These are phyloP conservation scores for Pelargonium australe DNA, from an alignment of 441 rosid genomes.

Conservation along the genomic window DNA sequence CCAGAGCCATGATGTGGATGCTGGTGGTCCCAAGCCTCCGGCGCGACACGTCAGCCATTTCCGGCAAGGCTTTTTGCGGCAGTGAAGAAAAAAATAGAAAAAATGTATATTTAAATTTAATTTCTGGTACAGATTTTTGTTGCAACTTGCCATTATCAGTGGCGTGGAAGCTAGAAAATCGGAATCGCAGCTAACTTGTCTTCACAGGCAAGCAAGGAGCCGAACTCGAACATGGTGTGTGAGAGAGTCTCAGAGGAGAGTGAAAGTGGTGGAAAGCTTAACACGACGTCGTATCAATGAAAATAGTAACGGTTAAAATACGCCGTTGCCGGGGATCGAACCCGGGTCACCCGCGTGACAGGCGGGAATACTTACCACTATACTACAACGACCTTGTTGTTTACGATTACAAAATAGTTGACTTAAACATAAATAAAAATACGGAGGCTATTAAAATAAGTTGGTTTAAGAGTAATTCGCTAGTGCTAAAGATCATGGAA, in stretches of 20 bases:
- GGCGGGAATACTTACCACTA: slow-evolving; percentile 89
- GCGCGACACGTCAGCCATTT: slow-evolving; percentile 22
- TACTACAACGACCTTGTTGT: slow-evolving; percentile 61
- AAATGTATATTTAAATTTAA: not conserved
- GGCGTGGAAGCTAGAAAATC: not conserved
- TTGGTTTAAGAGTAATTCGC: too few relatives aligned
- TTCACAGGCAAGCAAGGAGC: not conserved
- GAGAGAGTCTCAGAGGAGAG: too few relatives aligned
- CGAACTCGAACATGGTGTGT: too few relatives aligned
- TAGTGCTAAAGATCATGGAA: too few relatives aligned
- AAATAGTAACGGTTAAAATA: too few relatives aligned
- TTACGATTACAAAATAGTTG: too few relatives aligned
- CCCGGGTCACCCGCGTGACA: slow-evolving; percentile 95
- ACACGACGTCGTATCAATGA: too few relatives aligned
- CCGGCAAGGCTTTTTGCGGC: not conserved
- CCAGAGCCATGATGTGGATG: slow-evolving; percentile 69
- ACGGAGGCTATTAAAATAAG: too few relatives aligned
- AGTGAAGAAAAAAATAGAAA: too few relatives aligned
- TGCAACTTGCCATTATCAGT: not conserved
- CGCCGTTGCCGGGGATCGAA: slow-evolving; percentile 92
- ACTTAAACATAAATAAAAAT: too few relatives aligned
- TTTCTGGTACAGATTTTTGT: not conserved
- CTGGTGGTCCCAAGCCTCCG: slow-evolving; percentile 33
- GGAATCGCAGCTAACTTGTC: slow-evolving; percentile 3
- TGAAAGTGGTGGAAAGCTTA: too few relatives aligned